phyloP scores from a whole-genome alignment of 257 asterid species.

The Salvia splendens region DNA sequence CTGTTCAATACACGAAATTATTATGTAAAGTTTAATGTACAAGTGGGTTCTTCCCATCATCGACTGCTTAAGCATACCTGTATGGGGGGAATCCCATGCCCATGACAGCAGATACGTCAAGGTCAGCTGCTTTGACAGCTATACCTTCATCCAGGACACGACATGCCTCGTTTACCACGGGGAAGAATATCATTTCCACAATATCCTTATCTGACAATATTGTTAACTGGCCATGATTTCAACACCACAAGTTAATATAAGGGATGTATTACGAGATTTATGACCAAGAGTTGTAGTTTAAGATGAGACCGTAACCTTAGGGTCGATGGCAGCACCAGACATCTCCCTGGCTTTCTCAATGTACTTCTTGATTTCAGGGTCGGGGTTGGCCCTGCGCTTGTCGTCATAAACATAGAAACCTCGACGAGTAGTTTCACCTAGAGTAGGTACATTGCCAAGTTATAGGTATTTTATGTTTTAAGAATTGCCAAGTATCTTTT shows the following conservation, averaged over 20 bases:
- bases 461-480: slow-evolving; percentile 4
- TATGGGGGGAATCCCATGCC: slow-evolving; percentile 99
- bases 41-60: neutral
- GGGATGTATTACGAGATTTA: neutral
- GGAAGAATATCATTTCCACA: slow-evolving; percentile 91
- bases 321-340: slow-evolving; percentile 73
- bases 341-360: slow-evolving; percentile 77
- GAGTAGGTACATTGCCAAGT: slow-evolving; percentile 23
- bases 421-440: slow-evolving; percentile 78
- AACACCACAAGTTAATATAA: neutral
- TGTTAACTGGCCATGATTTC: slow-evolving; percentile 46
- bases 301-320: slow-evolving; percentile 57
- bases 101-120: slow-evolving; percentile 89
- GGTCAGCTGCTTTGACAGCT: slow-evolving; percentile 88
- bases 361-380: slow-evolving; percentile 76
- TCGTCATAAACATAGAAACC: slow-evolving; percentile 81
- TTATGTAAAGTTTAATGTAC: neutral
- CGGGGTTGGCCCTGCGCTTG: slow-evolving; percentile 89
- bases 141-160: slow-evolving; percentile 90
- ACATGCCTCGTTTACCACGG: slow-evolving; percentile 95
- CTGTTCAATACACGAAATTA: slow-evolving; percentile 41
- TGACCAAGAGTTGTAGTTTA: neutral
- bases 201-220: slow-evolving; percentile 80
- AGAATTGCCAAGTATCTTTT: neutral
- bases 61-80: slow-evolving; percentile 48